Evolutionary conservation across 805 yeast species (phyloP).

Genomic region (Wickerhamomyces mucosus): DNA sequence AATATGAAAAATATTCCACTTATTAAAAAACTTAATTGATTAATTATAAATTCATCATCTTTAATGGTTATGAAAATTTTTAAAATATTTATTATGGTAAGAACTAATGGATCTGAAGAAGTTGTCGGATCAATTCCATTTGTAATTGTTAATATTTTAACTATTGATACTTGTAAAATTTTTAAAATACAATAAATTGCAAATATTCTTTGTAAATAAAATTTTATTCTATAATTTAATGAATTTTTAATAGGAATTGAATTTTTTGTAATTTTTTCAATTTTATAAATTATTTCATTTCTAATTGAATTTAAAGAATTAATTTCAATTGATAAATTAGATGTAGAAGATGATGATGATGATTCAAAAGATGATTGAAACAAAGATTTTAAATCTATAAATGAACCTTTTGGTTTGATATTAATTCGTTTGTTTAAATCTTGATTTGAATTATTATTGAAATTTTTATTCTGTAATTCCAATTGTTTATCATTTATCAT

Average conservation of each 20-base stretch:
- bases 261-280: slow-evolving; percentile 2
- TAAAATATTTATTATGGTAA: slow-evolving; percentile 25
- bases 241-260: not conserved
- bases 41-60: slow-evolving; percentile 27
- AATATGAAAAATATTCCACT: slow-evolving; percentile 52
- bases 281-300: slow-evolving; percentile 16
- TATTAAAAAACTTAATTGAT: slow-evolving; percentile 35
- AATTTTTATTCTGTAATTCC: slow-evolving; percentile 6
- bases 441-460: not conserved
- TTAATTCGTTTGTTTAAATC: slow-evolving; percentile 12
- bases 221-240: slow-evolving; percentile 1
- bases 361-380: not conserved
- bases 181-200: slow-evolving; percentile 29
- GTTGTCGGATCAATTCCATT: slow-evolving; percentile 4
- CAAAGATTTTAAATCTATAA: slow-evolving; percentile 11
- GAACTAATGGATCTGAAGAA: slow-evolving; percentile 27
- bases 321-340: slow-evolving; percentile 12
- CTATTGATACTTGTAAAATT: slow-evolving; percentile 21
- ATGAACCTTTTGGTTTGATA: slow-evolving; percentile 14
- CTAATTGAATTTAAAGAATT: slow-evolving; percentile 14
- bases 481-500: slow-evolving; percentile 10
- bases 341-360: not conserved
- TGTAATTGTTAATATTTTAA: slow-evolving; percentile 19
- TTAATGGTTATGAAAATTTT: slow-evolving; percentile 24
- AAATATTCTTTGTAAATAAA: slow-evolving; percentile 9